These are phyloP conservation scores for Vicia sativa DNA, from an alignment of 306 rosid species.

Conservation along the genomic window DNA sequence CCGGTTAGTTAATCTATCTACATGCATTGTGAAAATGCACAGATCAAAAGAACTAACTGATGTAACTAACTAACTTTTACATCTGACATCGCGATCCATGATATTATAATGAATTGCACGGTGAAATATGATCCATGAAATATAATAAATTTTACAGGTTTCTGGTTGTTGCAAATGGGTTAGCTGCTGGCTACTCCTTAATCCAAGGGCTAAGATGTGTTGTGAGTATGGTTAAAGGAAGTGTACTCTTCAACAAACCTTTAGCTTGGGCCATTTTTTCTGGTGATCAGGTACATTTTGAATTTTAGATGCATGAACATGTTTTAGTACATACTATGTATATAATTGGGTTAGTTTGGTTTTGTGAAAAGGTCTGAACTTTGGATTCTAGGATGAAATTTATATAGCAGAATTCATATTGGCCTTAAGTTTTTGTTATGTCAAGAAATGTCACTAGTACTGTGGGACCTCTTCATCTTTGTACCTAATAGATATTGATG, in stretches of 20 bases:
- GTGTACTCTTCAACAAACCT: slow-evolving; percentile 70
- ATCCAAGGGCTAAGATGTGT: slow-evolving; percentile 69
- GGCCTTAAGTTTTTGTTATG: slow-evolving; percentile 14
- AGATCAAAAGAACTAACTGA: neutral
- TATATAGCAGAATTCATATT: neutral
- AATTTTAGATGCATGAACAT: neutral
- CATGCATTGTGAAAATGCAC: neutral
- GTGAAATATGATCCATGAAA: neutral
- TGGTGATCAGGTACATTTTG: slow-evolving; percentile 71
- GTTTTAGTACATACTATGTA: neutral
- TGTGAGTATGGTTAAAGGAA: slow-evolving; percentile 62
- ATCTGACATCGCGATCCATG: neutral
- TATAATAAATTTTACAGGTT: slow-evolving; percentile 50
- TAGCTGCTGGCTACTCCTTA: slow-evolving; percentile 73
- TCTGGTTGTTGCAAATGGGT: slow-evolving; percentile 69
- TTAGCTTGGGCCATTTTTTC: slow-evolving; percentile 88
- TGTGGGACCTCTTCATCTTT: slow-evolving; percentile 21
- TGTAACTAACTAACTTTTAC: neutral
- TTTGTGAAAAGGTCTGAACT: neutral
- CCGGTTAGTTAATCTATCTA: neutral
- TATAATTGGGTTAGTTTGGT: slow-evolving; percentile 5
- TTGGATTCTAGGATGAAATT: slow-evolving; percentile 15
- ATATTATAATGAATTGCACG: neutral
- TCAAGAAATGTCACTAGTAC: slow-evolving; percentile 27
- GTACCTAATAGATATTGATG: slow-evolving; percentile 12